Evolutionary conservation across 164 flowering plant genomes (phyloP).

Genomic region (Nymphaea colorata): DNA sequence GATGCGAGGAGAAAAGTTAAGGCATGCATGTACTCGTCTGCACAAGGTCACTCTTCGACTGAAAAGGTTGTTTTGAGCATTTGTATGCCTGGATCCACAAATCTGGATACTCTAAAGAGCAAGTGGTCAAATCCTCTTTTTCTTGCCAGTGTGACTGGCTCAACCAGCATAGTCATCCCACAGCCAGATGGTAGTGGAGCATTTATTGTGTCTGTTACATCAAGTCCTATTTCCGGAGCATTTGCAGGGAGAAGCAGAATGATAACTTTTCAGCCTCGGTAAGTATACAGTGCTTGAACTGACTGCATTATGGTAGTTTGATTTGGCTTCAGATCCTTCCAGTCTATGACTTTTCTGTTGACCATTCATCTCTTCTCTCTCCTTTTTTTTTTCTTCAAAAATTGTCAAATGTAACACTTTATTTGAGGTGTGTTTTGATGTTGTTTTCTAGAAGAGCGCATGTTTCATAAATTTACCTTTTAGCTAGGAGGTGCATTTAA

Average conservation of each 20-base stretch:
- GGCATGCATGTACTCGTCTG: slow-evolving; percentile 73
- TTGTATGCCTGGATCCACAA: slow-evolving; percentile 18
- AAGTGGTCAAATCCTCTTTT: slow-evolving; percentile 71
- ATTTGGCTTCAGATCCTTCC: no score
- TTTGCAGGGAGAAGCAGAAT: slow-evolving; percentile 57
- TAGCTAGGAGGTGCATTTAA: no score
- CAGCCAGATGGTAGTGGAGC: slow-evolving; percentile 40
- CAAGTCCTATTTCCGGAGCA: slow-evolving; percentile 45
- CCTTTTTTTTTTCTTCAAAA: no score
- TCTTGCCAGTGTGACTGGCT: slow-evolving; percentile 75
- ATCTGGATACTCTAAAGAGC: slow-evolving; percentile 16
- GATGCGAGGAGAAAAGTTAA: slow-evolving; percentile 27
- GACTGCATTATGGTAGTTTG: no score
- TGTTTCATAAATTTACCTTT: no score
- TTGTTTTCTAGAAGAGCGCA: no score
- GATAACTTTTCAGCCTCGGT: slow-evolving; percentile 89
- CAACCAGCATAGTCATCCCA: slow-evolving; percentile 64
- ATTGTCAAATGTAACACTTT: no score
- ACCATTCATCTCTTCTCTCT: no score
- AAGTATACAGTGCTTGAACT: neutral
- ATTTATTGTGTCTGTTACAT: slow-evolving; percentile 59
- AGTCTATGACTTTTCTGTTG: no score
- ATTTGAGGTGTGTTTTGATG: no score
- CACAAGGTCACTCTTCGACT: slow-evolving; percentile 27
- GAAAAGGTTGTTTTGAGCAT: slow-evolving; percentile 51